These are phyloP conservation scores for Sordariomycetes sp. DNA, from an alignment of 2,329 filamentous ascomycete genomes.

Conservation along the genomic window DNA sequence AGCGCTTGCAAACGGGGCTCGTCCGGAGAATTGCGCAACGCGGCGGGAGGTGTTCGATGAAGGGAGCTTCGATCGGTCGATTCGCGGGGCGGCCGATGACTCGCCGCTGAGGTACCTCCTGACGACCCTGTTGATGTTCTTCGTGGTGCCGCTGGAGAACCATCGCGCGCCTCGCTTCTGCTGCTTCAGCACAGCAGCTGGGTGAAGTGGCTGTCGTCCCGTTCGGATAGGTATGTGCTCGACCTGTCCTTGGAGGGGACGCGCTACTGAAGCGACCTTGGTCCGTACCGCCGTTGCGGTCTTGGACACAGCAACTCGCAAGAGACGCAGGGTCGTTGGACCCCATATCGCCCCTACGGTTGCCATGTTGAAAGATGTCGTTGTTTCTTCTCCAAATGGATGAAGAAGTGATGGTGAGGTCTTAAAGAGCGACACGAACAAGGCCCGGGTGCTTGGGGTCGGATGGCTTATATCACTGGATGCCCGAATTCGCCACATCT, in stretches of 20 bases:
- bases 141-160: constrained; percentile 34
- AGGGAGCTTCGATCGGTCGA: constrained; percentile 40
- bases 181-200: constrained; percentile 41
- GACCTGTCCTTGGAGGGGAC: constrained; percentile 34
- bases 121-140: constrained; percentile 33
- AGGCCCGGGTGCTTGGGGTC: not conserved
- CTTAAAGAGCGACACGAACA: not conserved
- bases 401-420: constrained; percentile 1
- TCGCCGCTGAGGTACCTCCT: constrained; percentile 42
- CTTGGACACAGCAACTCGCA: constrained; percentile 41
- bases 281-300: constrained; percentile 41
- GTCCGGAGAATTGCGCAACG: constrained; percentile 55
- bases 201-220: constrained; percentile 43
- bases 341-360: constrained; percentile 48
- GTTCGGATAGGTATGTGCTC: constrained; percentile 35
- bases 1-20: constrained; percentile 79
- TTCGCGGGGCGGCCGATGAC: constrained; percentile 18
- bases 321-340: constrained; percentile 43
- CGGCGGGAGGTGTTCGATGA: constrained; percentile 38
- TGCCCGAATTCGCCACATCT: constrained; percentile 2
- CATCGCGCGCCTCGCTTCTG: constrained; percentile 34
- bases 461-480: constrained; percentile 1
- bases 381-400: constrained; percentile 6
- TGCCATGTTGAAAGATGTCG: constrained; percentile 35
- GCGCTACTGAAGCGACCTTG: constrained; percentile 35